Percentiles rank a stretch among this genome's conserved stretches.
These are phyloP conservation scores for Coemansia reversa DNA, from an alignment of 192 early-diverging fungal genomes.

Conservation along the genomic window DNA sequence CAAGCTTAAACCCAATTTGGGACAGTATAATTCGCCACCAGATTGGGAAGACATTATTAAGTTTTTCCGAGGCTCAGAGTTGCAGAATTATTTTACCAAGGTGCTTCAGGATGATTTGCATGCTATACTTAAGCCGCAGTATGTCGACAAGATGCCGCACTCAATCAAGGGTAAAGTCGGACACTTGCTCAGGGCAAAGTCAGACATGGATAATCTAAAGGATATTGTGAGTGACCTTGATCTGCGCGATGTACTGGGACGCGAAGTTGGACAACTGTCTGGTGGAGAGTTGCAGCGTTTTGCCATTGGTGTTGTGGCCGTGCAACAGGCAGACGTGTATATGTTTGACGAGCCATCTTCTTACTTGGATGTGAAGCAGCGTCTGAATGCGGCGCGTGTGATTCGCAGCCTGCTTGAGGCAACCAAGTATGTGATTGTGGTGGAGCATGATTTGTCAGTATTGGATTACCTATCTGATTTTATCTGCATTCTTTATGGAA, in stretches of 20 bases:
- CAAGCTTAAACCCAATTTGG: constrained; percentile 95
- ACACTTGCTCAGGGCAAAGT: constrained; percentile 68
- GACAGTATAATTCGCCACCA: constrained; percentile 76
- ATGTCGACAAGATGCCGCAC: constrained; percentile 87
- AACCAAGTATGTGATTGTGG: constrained; percentile 86
- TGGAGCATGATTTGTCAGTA: constrained; percentile 98
- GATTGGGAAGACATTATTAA: constrained; percentile 97
- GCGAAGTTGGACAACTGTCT: constrained; percentile 81
- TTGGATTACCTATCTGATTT: constrained; percentile 98
- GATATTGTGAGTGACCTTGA: constrained; percentile 74
- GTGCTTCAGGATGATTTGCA: constrained; percentile 94
- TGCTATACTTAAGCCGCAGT: constrained; percentile 95
- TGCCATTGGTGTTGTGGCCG: constrained; percentile 83
- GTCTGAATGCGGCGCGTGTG: constrained; percentile 91
- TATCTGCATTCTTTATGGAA: constrained; percentile 97
- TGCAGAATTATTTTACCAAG: constrained; percentile 99
- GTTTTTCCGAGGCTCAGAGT: constrained; percentile 93
- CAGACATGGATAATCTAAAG: constrained; percentile 70
- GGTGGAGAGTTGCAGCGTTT: constrained; percentile 98
- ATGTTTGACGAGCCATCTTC: constrained; percentile 99
- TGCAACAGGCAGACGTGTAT: constrained; percentile 89
- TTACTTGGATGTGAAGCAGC: constrained; percentile 98
- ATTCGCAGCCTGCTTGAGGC: constrained; percentile 80
- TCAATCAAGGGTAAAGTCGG: constrained; percentile 78
- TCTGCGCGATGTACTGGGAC: constrained; percentile 76